phyloP scores from a whole-genome alignment of 768 basidiomycete species.

The Leccinum broughii region DNA sequence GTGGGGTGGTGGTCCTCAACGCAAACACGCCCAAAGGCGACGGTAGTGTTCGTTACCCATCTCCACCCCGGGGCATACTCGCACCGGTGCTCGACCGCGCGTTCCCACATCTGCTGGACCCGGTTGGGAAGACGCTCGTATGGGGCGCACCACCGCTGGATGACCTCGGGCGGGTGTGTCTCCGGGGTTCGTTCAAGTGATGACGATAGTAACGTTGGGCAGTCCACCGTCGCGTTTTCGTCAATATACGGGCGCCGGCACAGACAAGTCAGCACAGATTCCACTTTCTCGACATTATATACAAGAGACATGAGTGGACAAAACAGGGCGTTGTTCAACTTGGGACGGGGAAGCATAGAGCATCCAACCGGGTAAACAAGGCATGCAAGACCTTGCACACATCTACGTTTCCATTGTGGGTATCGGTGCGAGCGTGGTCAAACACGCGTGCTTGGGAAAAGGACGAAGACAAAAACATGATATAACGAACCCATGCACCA shows the following conservation, averaged over 20 bases:
- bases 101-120: conserved; percentile 58
- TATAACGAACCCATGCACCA: conserved; percentile 42
- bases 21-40: not conserved
- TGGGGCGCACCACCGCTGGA: conserved; percentile 76
- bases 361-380: not conserved
- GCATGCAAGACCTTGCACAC: not conserved
- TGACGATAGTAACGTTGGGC: conserved; percentile 2
- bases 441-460: not conserved
- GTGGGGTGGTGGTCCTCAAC: not conserved
- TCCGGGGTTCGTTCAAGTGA: conserved; percentile 4
- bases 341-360: not conserved
- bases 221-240: not conserved
- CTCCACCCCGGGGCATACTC: conserved; percentile 46
- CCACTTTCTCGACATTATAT: not conserved
- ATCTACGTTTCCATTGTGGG: conserved; percentile 8
- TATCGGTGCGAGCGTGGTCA: not conserved
- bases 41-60: not conserved
- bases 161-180: conserved; percentile 47
- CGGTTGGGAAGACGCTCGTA: conserved; percentile 60
- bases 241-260: not conserved
- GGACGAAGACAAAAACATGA: not conserved
- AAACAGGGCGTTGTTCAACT: no score
- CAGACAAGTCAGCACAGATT: not conserved
- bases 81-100: conserved; percentile 41
- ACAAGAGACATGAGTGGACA: not conserved